Evolutionary conservation across 768 basidiomycete genomes (phyloP), one percentile per base, ranked within the genome.

Genomic region (Hygrocybe coccinea): DNA sequence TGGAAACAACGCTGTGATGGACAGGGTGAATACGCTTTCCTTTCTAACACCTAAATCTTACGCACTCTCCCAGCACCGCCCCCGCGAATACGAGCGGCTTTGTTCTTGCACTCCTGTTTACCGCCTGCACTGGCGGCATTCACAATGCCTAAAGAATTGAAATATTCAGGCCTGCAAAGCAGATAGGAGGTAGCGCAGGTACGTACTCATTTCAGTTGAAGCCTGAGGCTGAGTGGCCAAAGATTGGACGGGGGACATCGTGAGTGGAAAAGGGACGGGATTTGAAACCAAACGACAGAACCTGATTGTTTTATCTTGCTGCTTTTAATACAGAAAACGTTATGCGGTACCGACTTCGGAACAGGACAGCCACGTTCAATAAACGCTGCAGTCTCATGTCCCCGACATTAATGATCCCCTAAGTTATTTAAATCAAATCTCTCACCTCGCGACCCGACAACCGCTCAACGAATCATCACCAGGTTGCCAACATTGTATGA

Each of bases 221-320:
- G 77, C 69, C 67, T 76, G 73, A n/a, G 78, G 77, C 65, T 79
- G 77, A 64, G 67, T 63, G 7, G 69, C 63, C 52, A 73, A 77
- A n/a, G 46, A 33, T 48, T 48, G 46, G n/a, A 25, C 19, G 14
- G 46, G n/a, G 22, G 46, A 24, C 46, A 48, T 48, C 7, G 21
- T 48, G 46, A 33, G 29, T 24, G 29, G 25, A 21, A 11, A 9
- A 24, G 9, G 9, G 21, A 24, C 7, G n/a, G 8, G 43, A 41
- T 3, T 3, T 11, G 39, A 21, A 41, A 3, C 39, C 15, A 41
- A 41, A n/a, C n/a, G 29, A 8, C 29, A 29, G 8, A n/a, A n/a
- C n/a, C n/a, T 29, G 4, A 29, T 29, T 3, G 29, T 29, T n/a
- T n/a, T 29, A 29, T 29, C 29, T 29, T 8, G 29, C 8, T 29